Conservation (phyloP, 768 basidiomycete species). For the Lactarius deliciosus region DNA sequence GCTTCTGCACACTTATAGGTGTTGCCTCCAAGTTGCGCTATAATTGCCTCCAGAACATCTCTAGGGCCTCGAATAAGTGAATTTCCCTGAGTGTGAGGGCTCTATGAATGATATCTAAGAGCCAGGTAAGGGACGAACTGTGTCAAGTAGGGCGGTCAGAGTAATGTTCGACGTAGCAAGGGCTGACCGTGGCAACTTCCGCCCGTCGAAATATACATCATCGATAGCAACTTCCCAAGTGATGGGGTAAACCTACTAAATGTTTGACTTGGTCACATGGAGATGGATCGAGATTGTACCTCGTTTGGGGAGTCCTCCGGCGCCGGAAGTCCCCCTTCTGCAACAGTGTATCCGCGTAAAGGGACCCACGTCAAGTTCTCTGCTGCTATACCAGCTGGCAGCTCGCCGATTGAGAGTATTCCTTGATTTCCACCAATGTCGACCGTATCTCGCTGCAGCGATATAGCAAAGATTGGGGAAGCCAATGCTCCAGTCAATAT, state of each 20-base stretch:
- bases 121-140: constrained; percentile 44
- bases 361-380: constrained; percentile 64
- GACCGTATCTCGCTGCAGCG: constrained; percentile 67
- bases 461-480: constrained; percentile 47
- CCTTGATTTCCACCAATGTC: constrained; percentile 70
- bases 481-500: constrained; percentile 40
- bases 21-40: constrained; percentile 39
- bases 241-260: constrained; percentile 34
- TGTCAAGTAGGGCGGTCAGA: constrained; percentile 69
- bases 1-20: constrained; percentile 58
- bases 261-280: neutral
- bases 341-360: constrained; percentile 52
- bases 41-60: constrained; percentile 59
- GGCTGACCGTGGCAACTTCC: constrained; percentile 55
- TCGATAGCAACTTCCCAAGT: constrained; percentile 71
- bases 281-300: constrained; percentile 39
- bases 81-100: constrained; percentile 53
- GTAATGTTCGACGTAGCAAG: constrained; percentile 48
- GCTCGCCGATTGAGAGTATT: constrained; percentile 61
- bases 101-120: constrained; percentile 3
- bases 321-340: constrained; percentile 54
- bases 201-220: constrained; percentile 68
- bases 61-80: constrained; percentile 73
- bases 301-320: constrained; percentile 60
- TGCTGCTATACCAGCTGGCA: constrained; percentile 51